Evolutionary conservation across 441 rosid genomes (phyloP), one percentile per base, ranked within the genome.

Genomic region (Dalechampia spathulata): DNA sequence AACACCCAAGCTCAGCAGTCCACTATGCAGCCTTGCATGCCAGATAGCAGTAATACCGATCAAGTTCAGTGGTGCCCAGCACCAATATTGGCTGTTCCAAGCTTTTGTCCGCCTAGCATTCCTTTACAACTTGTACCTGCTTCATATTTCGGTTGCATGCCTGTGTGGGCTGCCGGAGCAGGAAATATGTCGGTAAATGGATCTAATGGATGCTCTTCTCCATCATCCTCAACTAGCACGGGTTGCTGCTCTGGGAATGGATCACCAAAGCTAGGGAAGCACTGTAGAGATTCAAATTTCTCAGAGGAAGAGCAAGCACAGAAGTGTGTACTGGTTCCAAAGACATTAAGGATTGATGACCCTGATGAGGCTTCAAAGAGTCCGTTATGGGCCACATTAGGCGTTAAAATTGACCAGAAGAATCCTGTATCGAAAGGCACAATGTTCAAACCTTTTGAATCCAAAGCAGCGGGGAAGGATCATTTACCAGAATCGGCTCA

Each of bases 181-280:
- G 75, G 74, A 38, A 63, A 73, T 60, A 28, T 65, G 19, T 43
- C 78, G 0, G 7, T 57, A 7, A 52, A 56, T 55, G 72, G 68
- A 57, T 59, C 83, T 49, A 77, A 68, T 37, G 63, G 73, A 58
- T 62, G 79, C 55, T 51, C 58, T 49, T 78, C 87, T 34, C 83
- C 81, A 23, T 71, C 85, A 20, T 73, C 86, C 53, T 71, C 89
- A 3, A 52, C 63, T 19, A 72, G 68, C 72, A 72, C 68, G 14
- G 52, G 73, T 54, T 63, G 69, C 63, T 63, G 72, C 73, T 73
- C 83, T 5, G 81, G 79, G 43, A 74, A 74, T 56, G 75, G 71
- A 60, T 82, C 74, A 3, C 83, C 80, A 19, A 71, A 75, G 9
- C 72, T 86, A 37, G 94, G 94, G 40, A 86, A 86, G 75, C 94